Percentiles rank a stretch among this genome's conserved stretches.
phyloP scores from a whole-genome alignment of 257 asterid species.

The Nicotiana knightiana region DNA sequence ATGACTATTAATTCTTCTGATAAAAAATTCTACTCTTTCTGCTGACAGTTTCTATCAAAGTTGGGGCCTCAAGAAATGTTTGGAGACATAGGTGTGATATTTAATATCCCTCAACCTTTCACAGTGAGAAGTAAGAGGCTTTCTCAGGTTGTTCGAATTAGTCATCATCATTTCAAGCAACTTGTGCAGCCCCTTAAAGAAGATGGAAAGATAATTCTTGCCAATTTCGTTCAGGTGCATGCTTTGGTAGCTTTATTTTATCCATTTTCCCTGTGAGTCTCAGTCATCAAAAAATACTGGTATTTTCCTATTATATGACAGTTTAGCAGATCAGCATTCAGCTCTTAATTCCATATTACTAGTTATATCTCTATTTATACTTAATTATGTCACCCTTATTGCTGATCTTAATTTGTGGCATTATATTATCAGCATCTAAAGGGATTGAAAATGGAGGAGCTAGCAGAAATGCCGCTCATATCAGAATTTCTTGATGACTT shows the following conservation, averaged over 20 bases:
- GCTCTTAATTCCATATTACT: too few relatives aligned
- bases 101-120: constrained; percentile 89
- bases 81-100: constrained; percentile 89
- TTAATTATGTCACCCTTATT: neutral
- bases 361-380: too few relatives aligned
- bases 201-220: constrained; percentile 57
- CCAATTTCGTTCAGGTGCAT: constrained; percentile 76
- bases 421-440: constrained; percentile 55
- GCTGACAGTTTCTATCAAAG: constrained; percentile 52
- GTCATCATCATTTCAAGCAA: constrained; percentile 91
- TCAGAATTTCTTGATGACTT: constrained; percentile 57
- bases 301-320: neutral
- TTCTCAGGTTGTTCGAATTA: constrained; percentile 82
- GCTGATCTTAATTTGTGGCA: neutral
- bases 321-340: too few relatives aligned
- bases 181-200: constrained; percentile 56
- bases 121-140: constrained; percentile 90
- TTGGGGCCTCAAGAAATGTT: constrained; percentile 60
- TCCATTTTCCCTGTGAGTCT: neutral
- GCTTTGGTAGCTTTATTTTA: neutral
- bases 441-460: constrained; percentile 54
- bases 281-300: too few relatives aligned
- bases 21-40: neutral
- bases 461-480: constrained; percentile 69
- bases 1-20: neutral